Percentiles rank a stretch among this genome's conserved stretches.
phyloP scores from a whole-genome alignment of 805 yeast genomes.

The Peterozyma toletana region DNA sequence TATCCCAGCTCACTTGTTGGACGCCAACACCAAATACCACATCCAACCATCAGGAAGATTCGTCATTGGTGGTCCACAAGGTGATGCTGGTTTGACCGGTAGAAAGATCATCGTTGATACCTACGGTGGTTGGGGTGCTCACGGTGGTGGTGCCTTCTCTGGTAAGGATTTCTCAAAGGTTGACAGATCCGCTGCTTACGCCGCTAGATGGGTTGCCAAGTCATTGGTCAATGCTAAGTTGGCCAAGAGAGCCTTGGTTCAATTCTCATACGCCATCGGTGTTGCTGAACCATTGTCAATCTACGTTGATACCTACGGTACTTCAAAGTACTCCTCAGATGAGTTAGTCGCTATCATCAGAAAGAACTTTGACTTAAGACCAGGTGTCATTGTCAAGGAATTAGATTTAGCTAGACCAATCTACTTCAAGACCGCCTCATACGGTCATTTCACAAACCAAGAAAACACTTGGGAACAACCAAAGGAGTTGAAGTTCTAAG shows the following conservation, averaged over 20 bases:
- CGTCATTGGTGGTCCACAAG: slow-evolving; percentile 99
- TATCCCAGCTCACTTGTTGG: slow-evolving; percentile 83
- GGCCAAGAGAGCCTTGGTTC: slow-evolving; percentile 96
- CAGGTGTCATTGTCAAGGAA: slow-evolving; percentile 97
- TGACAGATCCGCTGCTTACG: slow-evolving; percentile 99
- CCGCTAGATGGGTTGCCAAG: slow-evolving; percentile 99
- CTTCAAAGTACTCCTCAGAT: slow-evolving; percentile 81
- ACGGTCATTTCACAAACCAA: slow-evolving; percentile 99
- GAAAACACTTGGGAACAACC: slow-evolving; percentile 98
- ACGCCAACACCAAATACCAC: slow-evolving; percentile 94
- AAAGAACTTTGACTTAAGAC: slow-evolving; percentile 97
- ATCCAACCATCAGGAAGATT: slow-evolving; percentile 99
- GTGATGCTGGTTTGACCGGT: slow-evolving; percentile 99
- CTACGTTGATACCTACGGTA: slow-evolving; percentile 97
- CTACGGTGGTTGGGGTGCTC: slow-evolving; percentile 99
- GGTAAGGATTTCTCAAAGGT: slow-evolving; percentile 99
- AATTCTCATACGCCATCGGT: slow-evolving; percentile 99
- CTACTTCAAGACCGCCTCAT: slow-evolving; percentile 97
- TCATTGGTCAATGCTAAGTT: slow-evolving; percentile 91
- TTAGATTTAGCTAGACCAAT: slow-evolving; percentile 98
- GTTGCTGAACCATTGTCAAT: slow-evolving; percentile 99
- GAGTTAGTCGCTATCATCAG: slow-evolving; percentile 88
- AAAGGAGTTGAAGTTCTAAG: slow-evolving; percentile 61
- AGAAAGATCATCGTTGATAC: slow-evolving; percentile 99
- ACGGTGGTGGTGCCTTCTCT: slow-evolving; percentile 99